Base-by-base conservation (phyloP, 495 filamentous ascomycete species). In the Saxophila tyrrhenica region DNA sequence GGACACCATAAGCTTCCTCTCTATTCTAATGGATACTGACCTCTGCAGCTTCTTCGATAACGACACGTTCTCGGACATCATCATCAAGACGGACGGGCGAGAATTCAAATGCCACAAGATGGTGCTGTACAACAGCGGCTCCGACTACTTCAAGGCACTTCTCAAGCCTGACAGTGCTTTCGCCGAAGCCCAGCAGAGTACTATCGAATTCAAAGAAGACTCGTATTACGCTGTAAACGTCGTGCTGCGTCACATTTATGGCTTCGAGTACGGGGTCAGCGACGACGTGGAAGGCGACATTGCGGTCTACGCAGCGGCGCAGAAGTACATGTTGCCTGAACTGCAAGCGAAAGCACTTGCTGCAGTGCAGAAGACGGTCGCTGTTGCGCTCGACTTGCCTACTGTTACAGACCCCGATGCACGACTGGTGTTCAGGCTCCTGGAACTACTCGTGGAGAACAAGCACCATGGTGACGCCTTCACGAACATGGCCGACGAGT, bases 151-250 rank as follows among this genome's bases (percentile, higher is more conserved):
- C 49, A 39, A 51, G 19, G 25, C 29, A 1, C 22, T 52, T 2
- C 44, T 62, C 8, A 69, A 35, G 5, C 29, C 29, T 7, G 13
- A 35, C 5, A 3, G n/a, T n/a, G 17, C 5, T 7, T 44, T 44
- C 8, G 41, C 41, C 41, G 41, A 44, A 17, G 49, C 65, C 69
- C 38, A 13, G 5, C 29, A 35, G 29, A 35, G 7, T 35, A 13
- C n/a, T n/a, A 44, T 44, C 15, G 41, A 44, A n/a, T 58, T 70
- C 3, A 63, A 65, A 20, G 64, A 69, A 41, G 69, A 69, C 48
- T 66, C 70, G 49, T 39, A 61, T 29, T 66, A 70, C 47, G 66
- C 65, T 11, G 65, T 70, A n/a, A 65, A 68, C 42, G 64, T 66
- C 21, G 68, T 70, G 65, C 60, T 70, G 16, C 38, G 65, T 51